Evolutionary conservation across 352 stramenopile genomes (phyloP).

Genomic region (Phytophthora capsici): DNA sequence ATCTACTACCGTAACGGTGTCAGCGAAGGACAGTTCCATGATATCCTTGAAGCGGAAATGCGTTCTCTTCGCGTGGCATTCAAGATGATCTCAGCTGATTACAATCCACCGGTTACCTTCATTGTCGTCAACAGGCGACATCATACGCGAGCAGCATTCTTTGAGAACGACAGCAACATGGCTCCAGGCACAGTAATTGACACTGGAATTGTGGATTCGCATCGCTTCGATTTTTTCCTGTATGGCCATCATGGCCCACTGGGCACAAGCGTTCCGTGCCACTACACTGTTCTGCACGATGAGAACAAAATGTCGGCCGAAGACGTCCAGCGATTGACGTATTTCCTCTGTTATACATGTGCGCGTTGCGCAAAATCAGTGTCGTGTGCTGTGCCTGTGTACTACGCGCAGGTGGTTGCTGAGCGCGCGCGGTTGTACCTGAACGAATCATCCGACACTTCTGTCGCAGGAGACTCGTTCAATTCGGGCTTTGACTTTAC

Average conservation of each 20-base stretch:
- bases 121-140: neutral
- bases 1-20: constrained; percentile 90
- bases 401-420: neutral
- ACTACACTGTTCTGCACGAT: neutral
- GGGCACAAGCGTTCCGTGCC: neutral
- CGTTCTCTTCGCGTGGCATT: constrained; percentile 76
- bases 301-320: neutral
- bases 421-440: neutral
- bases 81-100: constrained; percentile 56
- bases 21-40: constrained; percentile 78
- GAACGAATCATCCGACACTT: neutral
- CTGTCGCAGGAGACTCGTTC: neutral
- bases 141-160: neutral
- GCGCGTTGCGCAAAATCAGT: neutral
- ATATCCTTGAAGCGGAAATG: constrained; percentile 82
- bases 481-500: no score
- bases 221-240: neutral
- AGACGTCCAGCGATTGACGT: neutral
- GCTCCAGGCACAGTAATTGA: neutral
- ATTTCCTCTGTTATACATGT: neutral
- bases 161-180: neutral
- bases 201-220: neutral
- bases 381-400: neutral
- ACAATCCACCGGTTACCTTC: constrained; percentile 30
- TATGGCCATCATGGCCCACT: neutral